Percentiles rank a stretch among this genome's conserved stretches.
These are phyloP conservation scores for Marasmius fiardii DNA, from an alignment of 1,284 basidiomycete species.

Conservation along the genomic window DNA sequence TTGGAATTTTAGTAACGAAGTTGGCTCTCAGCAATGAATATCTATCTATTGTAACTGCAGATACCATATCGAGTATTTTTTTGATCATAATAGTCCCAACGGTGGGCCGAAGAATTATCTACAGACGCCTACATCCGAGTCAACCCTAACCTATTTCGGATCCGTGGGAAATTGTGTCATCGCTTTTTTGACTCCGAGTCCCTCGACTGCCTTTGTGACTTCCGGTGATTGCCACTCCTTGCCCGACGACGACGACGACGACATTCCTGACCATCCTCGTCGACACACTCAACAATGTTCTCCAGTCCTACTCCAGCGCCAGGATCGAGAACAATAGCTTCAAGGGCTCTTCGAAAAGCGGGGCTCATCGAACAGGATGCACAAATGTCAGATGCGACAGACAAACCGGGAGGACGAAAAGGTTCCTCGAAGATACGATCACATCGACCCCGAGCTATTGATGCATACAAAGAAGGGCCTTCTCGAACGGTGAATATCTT, in stretches of 20 bases:
- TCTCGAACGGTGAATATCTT: constrained; percentile 62
- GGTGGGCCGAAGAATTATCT: too few relatives aligned
- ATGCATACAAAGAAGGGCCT: constrained; percentile 52
- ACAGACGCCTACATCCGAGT: background rate
- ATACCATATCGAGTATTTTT: too few relatives aligned
- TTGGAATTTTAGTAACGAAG: too few relatives aligned
- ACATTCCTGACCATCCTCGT: constrained; percentile 8
- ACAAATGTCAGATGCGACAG: constrained; percentile 64
- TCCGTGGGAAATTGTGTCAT: constrained; percentile 5
- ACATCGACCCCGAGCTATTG: constrained; percentile 55
- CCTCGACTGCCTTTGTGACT: background rate
- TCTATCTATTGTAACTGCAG: too few relatives aligned
- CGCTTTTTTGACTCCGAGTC: background rate
- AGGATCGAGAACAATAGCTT: constrained; percentile 53
- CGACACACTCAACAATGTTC: constrained; percentile 33
- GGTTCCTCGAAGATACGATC: constrained; percentile 54
- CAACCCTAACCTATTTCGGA: background rate
- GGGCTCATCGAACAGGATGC: constrained; percentile 73
- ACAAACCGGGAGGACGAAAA: constrained; percentile 69
- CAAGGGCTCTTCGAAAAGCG: constrained; percentile 58
- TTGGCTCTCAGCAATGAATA: too few relatives aligned
- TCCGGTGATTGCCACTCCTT: background rate
- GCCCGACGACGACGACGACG: constrained; percentile 20
- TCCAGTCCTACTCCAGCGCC: constrained; percentile 49
- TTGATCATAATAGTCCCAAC: too few relatives aligned